These are phyloP conservation scores for Melanogaster broomeanus DNA, from an alignment of 768 basidiomycete genomes.

Conservation along the genomic window DNA sequence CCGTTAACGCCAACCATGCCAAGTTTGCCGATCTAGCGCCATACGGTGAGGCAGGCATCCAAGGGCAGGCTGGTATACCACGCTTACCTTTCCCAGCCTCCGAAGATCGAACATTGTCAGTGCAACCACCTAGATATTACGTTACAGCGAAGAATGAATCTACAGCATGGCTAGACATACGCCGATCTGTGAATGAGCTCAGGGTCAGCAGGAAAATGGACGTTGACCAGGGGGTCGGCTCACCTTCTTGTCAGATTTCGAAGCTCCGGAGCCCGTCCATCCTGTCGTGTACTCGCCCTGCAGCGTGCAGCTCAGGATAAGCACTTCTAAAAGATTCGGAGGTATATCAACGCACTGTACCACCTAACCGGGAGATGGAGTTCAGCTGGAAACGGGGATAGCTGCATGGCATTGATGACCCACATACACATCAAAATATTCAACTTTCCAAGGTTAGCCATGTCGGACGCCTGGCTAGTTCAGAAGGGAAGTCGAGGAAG, in stretches of 20 bases:
- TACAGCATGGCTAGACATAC: constrained; percentile 40
- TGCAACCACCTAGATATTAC: constrained; percentile 68
- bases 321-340: not conserved
- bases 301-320: not conserved
- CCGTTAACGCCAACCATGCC: constrained; percentile 92
- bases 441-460: constrained; percentile 52
- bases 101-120: constrained; percentile 89
- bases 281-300: constrained; percentile 94
- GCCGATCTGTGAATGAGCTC: constrained; percentile 53
- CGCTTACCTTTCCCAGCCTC: constrained; percentile 70
- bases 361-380: constrained; percentile 37
- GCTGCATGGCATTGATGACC: not conserved
- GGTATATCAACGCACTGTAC: constrained; percentile 37
- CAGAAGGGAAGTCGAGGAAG: not conserved
- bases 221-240: constrained; percentile 6
- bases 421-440: constrained; percentile 79
- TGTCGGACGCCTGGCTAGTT: constrained; percentile 18
- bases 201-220: not conserved
- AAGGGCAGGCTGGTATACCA: constrained; percentile 1
- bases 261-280: constrained; percentile 90
- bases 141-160: constrained; percentile 12
- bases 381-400: constrained; percentile 5
- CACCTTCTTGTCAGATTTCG: constrained; percentile 94
- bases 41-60: constrained; percentile 11
- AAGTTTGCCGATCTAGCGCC: constrained; percentile 60